Percentiles rank a stretch among this genome's conserved stretches.
These are phyloP conservation scores for Fusarium caatingaense DNA, from an alignment of 2,329 filamentous ascomycete genomes.

Conservation along the genomic window DNA sequence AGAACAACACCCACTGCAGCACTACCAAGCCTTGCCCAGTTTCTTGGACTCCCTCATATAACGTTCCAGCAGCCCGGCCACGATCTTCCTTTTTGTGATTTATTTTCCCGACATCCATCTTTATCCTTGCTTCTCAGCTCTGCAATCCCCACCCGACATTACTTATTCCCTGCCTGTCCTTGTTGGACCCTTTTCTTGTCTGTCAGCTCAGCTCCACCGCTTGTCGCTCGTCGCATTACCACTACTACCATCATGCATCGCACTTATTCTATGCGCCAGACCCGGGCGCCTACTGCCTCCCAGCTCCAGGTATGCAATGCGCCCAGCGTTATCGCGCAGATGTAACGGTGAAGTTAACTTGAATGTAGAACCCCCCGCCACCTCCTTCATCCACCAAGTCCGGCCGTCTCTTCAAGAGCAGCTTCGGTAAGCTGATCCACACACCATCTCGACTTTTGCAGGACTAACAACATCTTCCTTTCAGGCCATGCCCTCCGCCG, in stretches of 20 bases:
- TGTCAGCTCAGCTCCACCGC: conserved; percentile 33
- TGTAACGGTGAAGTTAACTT: conserved; percentile 18
- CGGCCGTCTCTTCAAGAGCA: conserved; percentile 85
- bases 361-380: conserved; percentile 86
- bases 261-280: conserved; percentile 98
- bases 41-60: conserved; percentile 44
- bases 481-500: conserved; percentile 75
- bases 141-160: conserved; percentile 38
- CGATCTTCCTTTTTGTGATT: conserved; percentile 20
- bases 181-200: conserved; percentile 27
- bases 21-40: conserved; percentile 32
- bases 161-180: conserved; percentile 38
- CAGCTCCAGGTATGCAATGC: conserved; percentile 65
- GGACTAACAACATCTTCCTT: conserved; percentile 16
- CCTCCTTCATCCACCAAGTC: conserved; percentile 92
- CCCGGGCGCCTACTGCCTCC: conserved; percentile 93
- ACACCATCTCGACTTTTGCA: not conserved
- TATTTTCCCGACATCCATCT: conserved; percentile 28
- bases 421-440: conserved; percentile 74
- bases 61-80: conserved; percentile 43
- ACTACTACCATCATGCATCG: conserved; percentile 80
- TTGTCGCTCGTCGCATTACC: conserved; percentile 39
- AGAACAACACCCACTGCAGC: conserved; percentile 35
- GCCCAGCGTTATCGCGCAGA: not conserved
- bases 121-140: conserved; percentile 40